phyloP scores from a whole-genome alignment of 2,329 filamentous ascomycete species.

The Colletotrichum agaves region DNA sequence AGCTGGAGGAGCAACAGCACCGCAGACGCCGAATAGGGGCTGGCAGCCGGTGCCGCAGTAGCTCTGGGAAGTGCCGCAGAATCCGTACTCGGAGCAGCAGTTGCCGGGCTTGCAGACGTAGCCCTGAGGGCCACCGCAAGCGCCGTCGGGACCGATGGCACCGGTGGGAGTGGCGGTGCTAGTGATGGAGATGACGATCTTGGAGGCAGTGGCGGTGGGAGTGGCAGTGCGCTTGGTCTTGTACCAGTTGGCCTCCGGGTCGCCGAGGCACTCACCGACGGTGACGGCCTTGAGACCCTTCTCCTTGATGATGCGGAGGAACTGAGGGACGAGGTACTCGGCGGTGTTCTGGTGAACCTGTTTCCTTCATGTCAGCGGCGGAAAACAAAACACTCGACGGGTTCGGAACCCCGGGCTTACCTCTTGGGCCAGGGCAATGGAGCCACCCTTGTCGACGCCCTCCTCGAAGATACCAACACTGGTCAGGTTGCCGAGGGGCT shows the following conservation, averaged over 20 bases:
- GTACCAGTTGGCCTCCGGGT: conserved; percentile 60
- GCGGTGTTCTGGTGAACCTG: conserved; percentile 38
- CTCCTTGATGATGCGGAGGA: conserved; percentile 36
- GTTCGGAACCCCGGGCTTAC: conserved; percentile 45
- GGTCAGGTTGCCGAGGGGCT: conserved; percentile 42
- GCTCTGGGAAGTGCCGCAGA: conserved; percentile 36
- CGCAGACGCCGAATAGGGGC: conserved; percentile 38
- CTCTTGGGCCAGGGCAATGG: conserved; percentile 58
- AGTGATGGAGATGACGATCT: conserved; percentile 32
- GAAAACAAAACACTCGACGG: conserved; percentile 53
- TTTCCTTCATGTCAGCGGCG: conserved; percentile 42
- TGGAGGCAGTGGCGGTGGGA: conserved; percentile 34
- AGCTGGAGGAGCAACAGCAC: conserved; percentile 18
- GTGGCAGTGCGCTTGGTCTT: conserved; percentile 37
- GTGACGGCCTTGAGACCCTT: conserved; percentile 51
- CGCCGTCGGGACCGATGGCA: conserved; percentile 28
- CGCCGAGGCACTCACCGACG: conserved; percentile 58
- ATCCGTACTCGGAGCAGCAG: conserved; percentile 40
- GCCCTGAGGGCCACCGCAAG: conserved; percentile 33
- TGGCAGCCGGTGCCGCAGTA: conserved; percentile 40
- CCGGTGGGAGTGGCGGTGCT: conserved; percentile 38
- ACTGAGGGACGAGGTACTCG: conserved; percentile 37
- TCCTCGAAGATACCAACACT: conserved; percentile 50
- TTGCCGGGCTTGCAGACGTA: conserved; percentile 34
- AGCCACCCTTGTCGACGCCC: conserved; percentile 42